These are phyloP conservation scores for Cryptococcus sp. DNA, from an alignment of 1,284 basidiomycete genomes.

Conservation along the genomic window DNA sequence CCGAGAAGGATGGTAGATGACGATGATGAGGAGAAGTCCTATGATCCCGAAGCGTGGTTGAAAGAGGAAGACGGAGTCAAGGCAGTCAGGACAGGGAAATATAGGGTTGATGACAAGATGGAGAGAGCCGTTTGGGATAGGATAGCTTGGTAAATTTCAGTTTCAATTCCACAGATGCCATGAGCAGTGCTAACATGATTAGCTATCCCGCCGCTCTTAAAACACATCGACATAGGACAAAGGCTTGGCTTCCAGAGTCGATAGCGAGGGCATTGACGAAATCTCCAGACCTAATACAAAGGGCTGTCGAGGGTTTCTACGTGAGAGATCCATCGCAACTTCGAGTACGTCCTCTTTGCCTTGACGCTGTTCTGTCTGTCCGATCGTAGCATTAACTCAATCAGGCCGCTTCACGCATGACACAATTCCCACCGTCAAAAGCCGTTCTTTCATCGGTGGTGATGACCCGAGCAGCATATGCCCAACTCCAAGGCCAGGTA, in stretches of 20 bases:
- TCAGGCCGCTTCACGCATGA: slow-evolving; percentile 80
- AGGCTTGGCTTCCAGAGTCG: slow-evolving; percentile 72
- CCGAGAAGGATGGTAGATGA: slow-evolving; percentile 56
- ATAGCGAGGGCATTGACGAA: slow-evolving; percentile 66
- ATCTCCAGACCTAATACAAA: slow-evolving; percentile 70
- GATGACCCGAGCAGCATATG: slow-evolving; percentile 86
- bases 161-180: background rate
- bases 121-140: slow-evolving; percentile 64
- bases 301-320: slow-evolving; percentile 84
- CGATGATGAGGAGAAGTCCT: slow-evolving; percentile 44
- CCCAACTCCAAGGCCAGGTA: slow-evolving; percentile 81
- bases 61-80: slow-evolving; percentile 62
- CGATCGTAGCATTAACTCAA: background rate
- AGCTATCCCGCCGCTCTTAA: slow-evolving; percentile 67
- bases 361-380: background rate
- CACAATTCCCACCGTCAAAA: slow-evolving; percentile 73
- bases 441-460: slow-evolving; percentile 59
- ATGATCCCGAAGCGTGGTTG: slow-evolving; percentile 57
- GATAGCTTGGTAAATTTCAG: slow-evolving; percentile 56
- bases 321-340: slow-evolving; percentile 84
- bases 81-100: slow-evolving; percentile 51
- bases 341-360: slow-evolving; percentile 56
- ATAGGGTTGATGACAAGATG: slow-evolving; percentile 56
- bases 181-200: background rate
- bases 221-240: slow-evolving; percentile 72